phyloP scores from a whole-genome alignment of 2,329 filamentous ascomycete species.

The Cladophialophora psammophila region DNA sequence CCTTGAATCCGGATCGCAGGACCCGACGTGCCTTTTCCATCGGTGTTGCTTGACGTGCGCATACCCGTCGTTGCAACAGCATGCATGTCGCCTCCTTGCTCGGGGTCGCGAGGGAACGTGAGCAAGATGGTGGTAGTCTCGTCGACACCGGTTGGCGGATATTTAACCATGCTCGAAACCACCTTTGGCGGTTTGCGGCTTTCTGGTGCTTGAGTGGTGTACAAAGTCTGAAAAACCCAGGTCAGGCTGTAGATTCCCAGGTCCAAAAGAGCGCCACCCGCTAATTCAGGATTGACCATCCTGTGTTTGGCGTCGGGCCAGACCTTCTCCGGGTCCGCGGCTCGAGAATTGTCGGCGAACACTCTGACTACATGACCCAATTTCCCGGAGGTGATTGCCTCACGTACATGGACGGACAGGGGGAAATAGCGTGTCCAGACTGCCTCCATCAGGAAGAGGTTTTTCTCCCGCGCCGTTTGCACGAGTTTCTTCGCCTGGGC shows the following conservation, averaged over 20 bases:
- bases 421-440: constrained; percentile 83
- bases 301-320: constrained; percentile 62
- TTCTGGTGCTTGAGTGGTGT: constrained; percentile 69
- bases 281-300: constrained; percentile 83
- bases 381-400: constrained; percentile 57
- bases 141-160: constrained; percentile 42
- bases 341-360: constrained; percentile 55
- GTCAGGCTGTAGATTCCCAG: constrained; percentile 87
- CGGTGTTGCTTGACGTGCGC: constrained; percentile 39
- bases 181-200: constrained; percentile 73
- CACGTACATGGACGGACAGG: constrained; percentile 59
- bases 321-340: constrained; percentile 57
- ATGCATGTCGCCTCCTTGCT: constrained; percentile 74
- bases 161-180: constrained; percentile 53
- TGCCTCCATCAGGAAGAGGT: constrained; percentile 81
- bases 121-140: constrained; percentile 44
- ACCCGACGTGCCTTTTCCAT: constrained; percentile 37
- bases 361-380: constrained; percentile 61
- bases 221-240: constrained; percentile 72
- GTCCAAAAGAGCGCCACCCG: constrained; percentile 82
- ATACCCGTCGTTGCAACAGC: constrained; percentile 42
- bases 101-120: constrained; percentile 41
- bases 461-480: constrained; percentile 74
- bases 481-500: constrained; percentile 75
- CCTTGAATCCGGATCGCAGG: constrained; percentile 42